Evolutionary conservation across 2,329 filamentous ascomycete species (phyloP).

Genomic region (Aspergillus brasiliensis): DNA sequence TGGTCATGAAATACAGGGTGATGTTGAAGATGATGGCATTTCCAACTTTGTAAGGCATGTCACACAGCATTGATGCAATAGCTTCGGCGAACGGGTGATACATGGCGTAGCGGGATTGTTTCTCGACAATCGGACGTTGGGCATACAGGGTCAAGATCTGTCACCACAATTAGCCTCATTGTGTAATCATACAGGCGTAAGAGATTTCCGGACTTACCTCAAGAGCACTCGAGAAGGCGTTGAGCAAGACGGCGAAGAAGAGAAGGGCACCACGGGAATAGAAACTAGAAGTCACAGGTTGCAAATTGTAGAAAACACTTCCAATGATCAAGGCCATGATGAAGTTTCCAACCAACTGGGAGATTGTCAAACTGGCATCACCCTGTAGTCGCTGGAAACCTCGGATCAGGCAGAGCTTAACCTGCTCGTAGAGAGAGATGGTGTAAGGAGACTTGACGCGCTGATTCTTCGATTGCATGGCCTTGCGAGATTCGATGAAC

Average conservation of each 20-base stretch:
- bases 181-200: neutral
- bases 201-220: constrained; percentile 52
- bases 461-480: constrained; percentile 48
- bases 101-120: constrained; percentile 81
- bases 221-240: constrained; percentile 77
- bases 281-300: constrained; percentile 68
- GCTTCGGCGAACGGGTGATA: constrained; percentile 90
- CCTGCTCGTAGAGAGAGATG: constrained; percentile 73
- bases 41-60: constrained; percentile 79
- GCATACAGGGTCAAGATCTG: constrained; percentile 81
- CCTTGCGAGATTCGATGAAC: constrained; percentile 45
- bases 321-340: constrained; percentile 76
- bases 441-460: constrained; percentile 79
- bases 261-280: constrained; percentile 76
- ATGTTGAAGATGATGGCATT: constrained; percentile 78
- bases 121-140: constrained; percentile 89
- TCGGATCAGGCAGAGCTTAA: constrained; percentile 77
- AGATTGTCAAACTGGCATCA: constrained; percentile 74
- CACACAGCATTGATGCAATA: constrained; percentile 81
- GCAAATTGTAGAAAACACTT: constrained; percentile 78
- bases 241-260: constrained; percentile 86
- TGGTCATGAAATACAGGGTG: constrained; percentile 83
- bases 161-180: constrained; percentile 17
- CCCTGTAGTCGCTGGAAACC: constrained; percentile 75
- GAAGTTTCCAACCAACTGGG: constrained; percentile 68